These are phyloP conservation scores for Tuber indicum DNA, from an alignment of 495 filamentous ascomycete species.

Conservation along the genomic window DNA sequence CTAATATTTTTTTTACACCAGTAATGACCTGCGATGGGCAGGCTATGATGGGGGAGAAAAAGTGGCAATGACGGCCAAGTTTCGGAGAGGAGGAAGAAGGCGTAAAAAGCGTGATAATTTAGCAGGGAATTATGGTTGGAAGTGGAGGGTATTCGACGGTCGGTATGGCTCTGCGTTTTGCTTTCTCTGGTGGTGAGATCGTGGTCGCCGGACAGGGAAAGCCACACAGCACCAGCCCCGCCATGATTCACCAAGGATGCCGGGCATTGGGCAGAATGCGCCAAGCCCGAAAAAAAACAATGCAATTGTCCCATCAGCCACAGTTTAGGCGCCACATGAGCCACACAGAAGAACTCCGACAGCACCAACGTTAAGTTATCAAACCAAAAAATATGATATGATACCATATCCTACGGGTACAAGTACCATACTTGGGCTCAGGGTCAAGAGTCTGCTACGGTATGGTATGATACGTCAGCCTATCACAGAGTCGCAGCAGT, in stretches of 20 bases:
- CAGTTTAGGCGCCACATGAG: neutral
- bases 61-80: neutral
- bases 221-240: neutral
- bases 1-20: neutral
- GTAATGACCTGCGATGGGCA: neutral
- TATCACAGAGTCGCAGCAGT: neutral
- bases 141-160: neutral
- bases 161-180: neutral
- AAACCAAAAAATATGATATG: too few relatives aligned
- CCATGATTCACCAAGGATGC: neutral
- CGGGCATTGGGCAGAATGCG: neutral
- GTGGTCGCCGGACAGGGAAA: neutral
- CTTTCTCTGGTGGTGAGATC: constrained; percentile 3
- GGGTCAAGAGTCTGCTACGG: neutral
- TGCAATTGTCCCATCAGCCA: neutral
- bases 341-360: neutral
- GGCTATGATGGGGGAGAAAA: neutral
- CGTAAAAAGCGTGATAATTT: neutral
- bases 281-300: neutral
- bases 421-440: neutral
- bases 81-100: neutral
- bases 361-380: too few relatives aligned
- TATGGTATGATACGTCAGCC: too few relatives aligned
- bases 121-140: constrained; percentile 1
- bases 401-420: too few relatives aligned